Evolutionary conservation across 306 rosid species (phyloP), one percentile per base, ranked within the genome.

Genomic region (Cicer cuneatum): DNA sequence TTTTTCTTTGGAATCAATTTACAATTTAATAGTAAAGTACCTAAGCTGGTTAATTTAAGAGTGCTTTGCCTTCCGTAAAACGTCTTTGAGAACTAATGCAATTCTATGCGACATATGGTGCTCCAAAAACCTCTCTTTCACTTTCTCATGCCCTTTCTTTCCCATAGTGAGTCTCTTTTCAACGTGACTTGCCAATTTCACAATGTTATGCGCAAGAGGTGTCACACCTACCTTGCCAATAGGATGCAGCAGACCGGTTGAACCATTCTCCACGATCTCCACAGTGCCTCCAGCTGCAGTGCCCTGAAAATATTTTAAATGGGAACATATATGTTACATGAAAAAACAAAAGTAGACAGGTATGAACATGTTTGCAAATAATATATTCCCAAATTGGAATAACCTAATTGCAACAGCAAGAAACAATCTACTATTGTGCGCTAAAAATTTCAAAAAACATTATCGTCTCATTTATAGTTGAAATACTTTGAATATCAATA

Each of bases 271-370:
- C 77, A 91, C 94, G 43, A 94, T 94, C 86, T 91, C 97, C 91
- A 85, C 89, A 10, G 98, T 91, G 21, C 97, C 96, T 69, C 97
- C 97, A 62, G 97, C 98, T 3, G 94, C 96, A 13, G 95, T 91
- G 59, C 97, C 98, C 98, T 79, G 70, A 39, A n/a, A 56, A 18
- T 4, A 7, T 63, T 43, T 47, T 35, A 10, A 72, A 65, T 37
- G 16, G 29, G 15, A 51, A 43, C 24, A 7, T 48, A 52, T 3
- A 39, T 0, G 10, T 41, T 8, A 21, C 14, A 54, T 37, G 47
- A 67, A 48, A 19, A 61, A 60, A 52, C 2, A 21, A 11, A 37
- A 65, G 51, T 15, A 70, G 37, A 53, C 12, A 37, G 2, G 64
- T 41, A 47, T 13, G 3, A 57, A 57, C 45, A 37, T 8, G 40